Conservation (phyloP, 305 asterid species). For the Fraxinus nigra region DNA sequence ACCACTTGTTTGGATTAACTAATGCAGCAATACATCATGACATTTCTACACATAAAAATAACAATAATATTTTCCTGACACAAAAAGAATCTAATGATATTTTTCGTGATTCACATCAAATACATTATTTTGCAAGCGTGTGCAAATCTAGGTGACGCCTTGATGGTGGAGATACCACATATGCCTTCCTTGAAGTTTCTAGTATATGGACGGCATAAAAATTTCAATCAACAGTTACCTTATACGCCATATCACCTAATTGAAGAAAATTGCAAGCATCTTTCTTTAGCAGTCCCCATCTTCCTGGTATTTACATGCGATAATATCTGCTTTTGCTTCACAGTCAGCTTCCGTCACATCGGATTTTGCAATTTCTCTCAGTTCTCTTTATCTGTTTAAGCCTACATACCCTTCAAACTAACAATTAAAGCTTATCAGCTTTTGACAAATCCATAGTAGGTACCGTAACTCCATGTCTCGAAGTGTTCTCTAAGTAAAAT, state of each 20-base stretch:
- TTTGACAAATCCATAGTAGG: neutral
- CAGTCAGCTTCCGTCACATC: neutral
- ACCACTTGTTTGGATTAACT: neutral
- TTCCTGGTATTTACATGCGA: neutral
- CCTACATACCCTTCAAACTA: neutral
- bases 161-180: neutral
- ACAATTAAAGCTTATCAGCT: neutral
- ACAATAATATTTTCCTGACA: neutral
- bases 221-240: neutral
- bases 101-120: neutral
- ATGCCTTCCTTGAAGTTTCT: neutral
- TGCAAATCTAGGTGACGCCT: neutral
- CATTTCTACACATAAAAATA: neutral
- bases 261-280: neutral
- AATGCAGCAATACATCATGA: neutral
- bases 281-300: neutral
- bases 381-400: neutral
- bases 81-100: neutral
- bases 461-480: neutral
- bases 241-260: neutral
- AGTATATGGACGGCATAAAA: neutral
- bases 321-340: neutral
- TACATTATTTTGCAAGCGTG: neutral
- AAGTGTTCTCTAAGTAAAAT: neutral
- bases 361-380: neutral